A percentile compares a stretch with the other conserved stretches of the same genome.
These are phyloP conservation scores for Claviceps quebecensis DNA, from an alignment of 2,329 filamentous ascomycete genomes.

Conservation along the genomic window DNA sequence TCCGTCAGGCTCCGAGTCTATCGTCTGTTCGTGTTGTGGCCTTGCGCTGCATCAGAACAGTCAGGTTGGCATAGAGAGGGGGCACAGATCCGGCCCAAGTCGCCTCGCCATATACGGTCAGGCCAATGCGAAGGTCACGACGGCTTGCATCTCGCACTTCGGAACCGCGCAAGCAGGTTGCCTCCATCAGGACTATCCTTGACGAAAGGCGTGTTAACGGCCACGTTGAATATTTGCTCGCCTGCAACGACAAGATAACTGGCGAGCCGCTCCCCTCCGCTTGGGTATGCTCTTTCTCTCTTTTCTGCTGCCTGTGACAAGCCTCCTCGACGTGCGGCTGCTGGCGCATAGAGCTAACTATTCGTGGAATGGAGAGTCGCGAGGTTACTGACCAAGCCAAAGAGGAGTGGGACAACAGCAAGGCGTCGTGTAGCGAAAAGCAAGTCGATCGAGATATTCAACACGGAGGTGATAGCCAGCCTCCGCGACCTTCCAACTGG, in stretches of 20 bases:
- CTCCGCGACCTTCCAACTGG: constrained; percentile 16
- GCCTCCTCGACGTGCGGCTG: background rate
- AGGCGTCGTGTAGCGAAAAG: constrained; percentile 7
- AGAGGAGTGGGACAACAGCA: constrained; percentile 20
- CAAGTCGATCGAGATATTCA: constrained; percentile 2
- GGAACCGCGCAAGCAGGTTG: constrained; percentile 9
- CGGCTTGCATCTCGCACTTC: constrained; percentile 10
- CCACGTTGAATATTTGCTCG: constrained; percentile 21
- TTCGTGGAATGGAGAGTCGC: constrained; percentile 9
- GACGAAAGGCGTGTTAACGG: constrained; percentile 17
- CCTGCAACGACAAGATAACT: constrained; percentile 22
- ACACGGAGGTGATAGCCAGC: constrained; percentile 12
- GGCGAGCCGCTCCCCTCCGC: constrained; percentile 19
- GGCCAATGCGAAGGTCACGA: constrained; percentile 21
- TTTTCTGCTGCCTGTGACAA: background rate
- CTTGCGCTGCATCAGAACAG: background rate
- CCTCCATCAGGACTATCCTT: constrained; percentile 20
- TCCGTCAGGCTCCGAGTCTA: constrained; percentile 13
- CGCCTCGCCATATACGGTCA: constrained; percentile 6
- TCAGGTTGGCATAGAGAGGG: background rate
- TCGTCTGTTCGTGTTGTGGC: constrained; percentile 5
- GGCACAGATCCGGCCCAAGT: background rate
- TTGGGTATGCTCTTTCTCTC: constrained; percentile 17
- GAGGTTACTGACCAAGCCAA: constrained; percentile 19
- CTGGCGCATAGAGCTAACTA: constrained; percentile 10